Evolutionary conservation across 2,329 filamentous ascomycete species (phyloP), one percentile per base, ranked within the genome.

Genomic region (Aspergillus transmontanensis): DNA sequence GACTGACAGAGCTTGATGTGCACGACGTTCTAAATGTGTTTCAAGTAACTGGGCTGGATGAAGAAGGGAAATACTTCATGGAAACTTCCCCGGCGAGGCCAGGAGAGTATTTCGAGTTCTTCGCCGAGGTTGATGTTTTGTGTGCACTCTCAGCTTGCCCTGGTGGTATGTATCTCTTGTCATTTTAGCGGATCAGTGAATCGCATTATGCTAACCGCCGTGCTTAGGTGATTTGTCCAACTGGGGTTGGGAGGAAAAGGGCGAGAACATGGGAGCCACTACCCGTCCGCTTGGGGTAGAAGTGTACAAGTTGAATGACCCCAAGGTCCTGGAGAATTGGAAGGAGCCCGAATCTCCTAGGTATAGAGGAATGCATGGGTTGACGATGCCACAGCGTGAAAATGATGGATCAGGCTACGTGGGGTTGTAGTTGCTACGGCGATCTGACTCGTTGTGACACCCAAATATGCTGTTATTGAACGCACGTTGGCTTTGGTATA

Each of bases 11-110:
- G 77, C 81, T 82, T 34, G 91, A 95, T 72, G 87, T 95, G 1
- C 92, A 96, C 71, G 92, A 96, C 74, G 92, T 96, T 0, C 83
- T 96, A 59, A 96, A 96, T 72, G 82, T 96, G 3, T 95, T 96
- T 73, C 92, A 96, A 75, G 91, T 94, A 7, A 95, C 92, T 0
- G 91, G 92, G 0, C 74, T 95, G 54, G 89, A 95, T 70, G 82
- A 85, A 59, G 72, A 89, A 64, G 91, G 90, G 0, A 85, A 87
- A 58, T 94, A 94, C 68, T 94, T 92, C 64, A 96, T 96, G 82
- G 79, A 81, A 57, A 76, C 82, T 10, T 82, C 76, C 32, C 82
- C 82, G 6, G 81, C 82, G 4, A 80, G 78, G 63, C 63, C 74
- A 28, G 79, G 79, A 28, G 81, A 83, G 62, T 87, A 84, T 61